Conservation (phyloP, 495 filamentous ascomycete genomes). For the Penicillium parvum region DNA sequence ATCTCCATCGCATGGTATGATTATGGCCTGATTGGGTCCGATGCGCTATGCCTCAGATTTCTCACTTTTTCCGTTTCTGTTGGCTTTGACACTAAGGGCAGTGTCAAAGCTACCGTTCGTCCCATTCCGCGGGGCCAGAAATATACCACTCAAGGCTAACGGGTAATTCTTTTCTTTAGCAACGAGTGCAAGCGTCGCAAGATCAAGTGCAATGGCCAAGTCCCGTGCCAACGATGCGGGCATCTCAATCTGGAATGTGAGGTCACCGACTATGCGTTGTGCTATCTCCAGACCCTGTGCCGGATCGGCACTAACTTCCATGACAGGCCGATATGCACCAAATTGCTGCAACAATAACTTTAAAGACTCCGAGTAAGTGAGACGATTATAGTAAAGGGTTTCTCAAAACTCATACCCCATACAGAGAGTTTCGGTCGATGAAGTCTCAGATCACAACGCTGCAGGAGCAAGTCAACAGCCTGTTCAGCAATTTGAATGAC, state of each 20-base stretch:
- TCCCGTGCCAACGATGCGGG: constrained; percentile 82
- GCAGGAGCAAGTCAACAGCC: constrained; percentile 78
- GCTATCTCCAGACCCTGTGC: neutral
- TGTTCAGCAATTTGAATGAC: constrained; percentile 65
- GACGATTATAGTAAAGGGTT: neutral
- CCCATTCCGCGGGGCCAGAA: neutral
- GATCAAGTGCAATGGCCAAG: constrained; percentile 92
- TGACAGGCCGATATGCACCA: constrained; percentile 68
- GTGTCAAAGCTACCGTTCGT: constrained; percentile 10
- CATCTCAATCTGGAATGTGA: constrained; percentile 78
- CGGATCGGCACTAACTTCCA: constrained; percentile 4
- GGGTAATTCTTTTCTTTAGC: constrained; percentile 21
- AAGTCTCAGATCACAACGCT: constrained; percentile 64
- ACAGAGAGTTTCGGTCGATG: constrained; percentile 75
- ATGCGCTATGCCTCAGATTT: neutral
- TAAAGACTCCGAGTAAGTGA: constrained; percentile 71
- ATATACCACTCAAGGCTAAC: constrained; percentile 12
- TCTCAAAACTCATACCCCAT: constrained; percentile 5
- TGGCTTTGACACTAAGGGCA: constrained; percentile 1
- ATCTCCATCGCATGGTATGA: constrained; percentile 88
- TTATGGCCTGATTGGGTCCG: constrained; percentile 16
- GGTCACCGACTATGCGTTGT: neutral
- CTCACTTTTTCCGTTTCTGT: neutral
- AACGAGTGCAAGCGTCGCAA: constrained; percentile 94
- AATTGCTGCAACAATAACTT: constrained; percentile 82